Base-by-base conservation (phyloP, 768 basidiomycete genomes). In the Boletus rubroflammeus region DNA sequence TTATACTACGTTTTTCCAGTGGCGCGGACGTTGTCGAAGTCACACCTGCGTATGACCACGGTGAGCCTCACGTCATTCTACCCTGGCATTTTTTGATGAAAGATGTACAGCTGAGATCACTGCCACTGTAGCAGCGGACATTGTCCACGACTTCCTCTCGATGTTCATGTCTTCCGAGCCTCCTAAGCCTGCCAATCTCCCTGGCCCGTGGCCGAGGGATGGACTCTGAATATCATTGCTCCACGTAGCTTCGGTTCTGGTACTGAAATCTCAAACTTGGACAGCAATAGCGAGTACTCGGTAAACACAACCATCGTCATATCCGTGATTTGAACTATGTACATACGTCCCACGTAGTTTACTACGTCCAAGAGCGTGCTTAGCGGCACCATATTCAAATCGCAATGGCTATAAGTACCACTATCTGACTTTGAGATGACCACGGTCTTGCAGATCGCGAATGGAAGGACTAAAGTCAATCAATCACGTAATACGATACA, bases 321-420 rank as follows among this genome's bases (percentile, higher is more conserved):
- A 11, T 34, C 17, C 6, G 3, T 47, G 8, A 23, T 32, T 28
- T 40, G 53, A n/a, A 53, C 19, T 29, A 29, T 41, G 43, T 25
- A 39, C 23, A n/a, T n/a, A n/a, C n/a, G 31, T 29, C 48, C 19
- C n/a, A n/a, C n/a, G n/a, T 46, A 31, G 28, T 28, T 23, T 17
- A 7, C 45, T 70, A 89, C 47, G 84, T 90, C 28, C 87, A 88
- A 15, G 43, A 55, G 10, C 17, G 11, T 32, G 28, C 43, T 39
- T 35, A 26, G 19, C 10, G 31, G 31, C 23, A 19, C 13, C 21
- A 10, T 31, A n/a, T 49, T 21, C 21, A 17, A 28, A 29, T 19
- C 39, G 21, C 19, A 17, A 6, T 21, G 3, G 11, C 29, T 44
- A n/a, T 13, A 43, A 43, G 17, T 44, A 21, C 23, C 21, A 19